These are phyloP conservation scores for Phytopythium montanum DNA, from an alignment of 352 stramenopile genomes.

Conservation along the genomic window DNA sequence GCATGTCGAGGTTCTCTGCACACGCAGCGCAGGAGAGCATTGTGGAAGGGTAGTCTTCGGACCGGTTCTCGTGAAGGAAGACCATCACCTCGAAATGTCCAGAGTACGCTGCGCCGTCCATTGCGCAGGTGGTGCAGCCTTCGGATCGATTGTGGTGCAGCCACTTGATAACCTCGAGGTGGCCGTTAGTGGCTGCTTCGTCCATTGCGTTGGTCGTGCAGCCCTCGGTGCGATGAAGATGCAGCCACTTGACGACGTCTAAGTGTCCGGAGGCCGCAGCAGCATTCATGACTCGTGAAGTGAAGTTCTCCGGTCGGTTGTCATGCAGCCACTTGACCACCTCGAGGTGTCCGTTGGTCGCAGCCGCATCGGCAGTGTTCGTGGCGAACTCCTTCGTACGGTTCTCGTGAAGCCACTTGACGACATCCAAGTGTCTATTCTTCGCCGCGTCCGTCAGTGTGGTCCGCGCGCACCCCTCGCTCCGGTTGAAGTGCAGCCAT, in stretches of 20 bases:
- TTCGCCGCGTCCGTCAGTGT: too few relatives aligned
- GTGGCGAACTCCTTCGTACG: slow-evolving; percentile 57
- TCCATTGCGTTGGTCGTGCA: too few relatives aligned
- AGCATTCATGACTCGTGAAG: slow-evolving; percentile 56
- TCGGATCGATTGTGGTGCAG: too few relatives aligned
- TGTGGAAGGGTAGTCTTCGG: slow-evolving; percentile 55
- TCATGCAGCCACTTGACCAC: slow-evolving; percentile 54
- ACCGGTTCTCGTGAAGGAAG: slow-evolving; percentile 48
- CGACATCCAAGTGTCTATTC: slow-evolving; percentile 36
- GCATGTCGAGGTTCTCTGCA: background rate
- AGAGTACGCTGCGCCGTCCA: too few relatives aligned
- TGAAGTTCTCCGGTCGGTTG: slow-evolving; percentile 20
- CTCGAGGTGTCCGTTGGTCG: slow-evolving; percentile 44
- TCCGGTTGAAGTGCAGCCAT: slow-evolving; percentile 31
- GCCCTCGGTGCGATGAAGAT: too few relatives aligned
- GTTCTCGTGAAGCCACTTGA: slow-evolving; percentile 56
- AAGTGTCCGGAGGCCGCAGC: slow-evolving; percentile 50
- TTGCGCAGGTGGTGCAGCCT: too few relatives aligned
- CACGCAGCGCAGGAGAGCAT: slow-evolving; percentile 18
- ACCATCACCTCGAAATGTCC: slow-evolving; percentile 18
- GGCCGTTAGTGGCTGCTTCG: too few relatives aligned
- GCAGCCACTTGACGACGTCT: background rate
- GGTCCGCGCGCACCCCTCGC: slow-evolving; percentile 34
- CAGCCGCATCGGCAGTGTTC: slow-evolving; percentile 53
- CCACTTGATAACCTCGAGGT: too few relatives aligned